Base-by-base conservation (phyloP, 495 filamentous ascomycete genomes). In the Podospora pseudopauciseta region DNA sequence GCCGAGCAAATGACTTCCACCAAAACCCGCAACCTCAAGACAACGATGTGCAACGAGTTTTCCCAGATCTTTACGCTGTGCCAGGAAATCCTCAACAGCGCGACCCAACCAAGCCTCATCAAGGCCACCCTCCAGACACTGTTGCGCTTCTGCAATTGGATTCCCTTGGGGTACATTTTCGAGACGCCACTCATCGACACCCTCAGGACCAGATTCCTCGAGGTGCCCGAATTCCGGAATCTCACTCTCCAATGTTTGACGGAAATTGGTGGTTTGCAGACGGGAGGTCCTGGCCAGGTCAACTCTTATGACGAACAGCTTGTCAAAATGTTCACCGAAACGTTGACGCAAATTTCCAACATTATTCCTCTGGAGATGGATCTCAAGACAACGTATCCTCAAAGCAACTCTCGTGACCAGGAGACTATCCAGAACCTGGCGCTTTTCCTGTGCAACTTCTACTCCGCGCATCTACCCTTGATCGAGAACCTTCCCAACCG, bases 371-470 rank as follows among this genome's bases (percentile, higher is more conserved):
- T 98, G 49, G 87, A 89, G 20, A 84, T 97, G 70, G 94, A 97
- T 72, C 81, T 99, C 65, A 97, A 96, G 82, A 82, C 85, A 60
- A 94, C 93, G 0, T 99, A 97, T 74, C 87, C 89, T 16, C 87
- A 88, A 55, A 98, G 95, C 78, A 97, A 97, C 75, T 88, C 92
- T 59, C 88, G 88, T 75, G 95, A 99, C 68, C 95, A 99, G 76
- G 96, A 99, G 75, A 98, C 97, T 76, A 92, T 99, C 60, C 92
- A 97, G 77, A 97, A 98, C 74, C 78, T 99, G 66, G 94, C 95
- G 11, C 85, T 99, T 16, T 99, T 99, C 79, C 85, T 99, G 15
- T 94, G 90, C 80, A 97, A 92, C 77, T 98, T 97, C 79, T 98
- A 97, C 76, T 89, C 89, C 62, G 91, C 92, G 71, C 95, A 98